Base-by-base conservation (phyloP, 768 basidiomycete species). In the Tephrocybe sp. region DNA sequence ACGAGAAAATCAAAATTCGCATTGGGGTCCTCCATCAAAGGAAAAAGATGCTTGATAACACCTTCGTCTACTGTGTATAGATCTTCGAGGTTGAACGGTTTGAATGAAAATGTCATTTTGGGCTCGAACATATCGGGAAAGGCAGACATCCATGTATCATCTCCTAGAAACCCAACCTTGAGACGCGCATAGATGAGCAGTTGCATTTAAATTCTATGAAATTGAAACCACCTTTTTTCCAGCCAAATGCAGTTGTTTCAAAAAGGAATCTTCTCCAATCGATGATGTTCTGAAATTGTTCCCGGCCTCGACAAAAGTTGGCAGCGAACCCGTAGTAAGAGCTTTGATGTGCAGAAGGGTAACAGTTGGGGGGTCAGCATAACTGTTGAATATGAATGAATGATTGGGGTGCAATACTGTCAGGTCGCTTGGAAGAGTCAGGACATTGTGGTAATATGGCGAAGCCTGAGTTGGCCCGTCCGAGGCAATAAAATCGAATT, bases 1-100 rank as follows among this genome's bases (percentile, higher is more conserved):
- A 99, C 79, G 16, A 95, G 72, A 52, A 98, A 80, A 66, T 94
- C 91, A 80, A 96, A 98, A 1, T 81, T 70, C 13, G 71, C 69
- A 0, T 71, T 66, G 14, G 62, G 51, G 34, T 78, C 68, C 46
- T 76, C 71, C 4, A 98, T 75, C 16, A 94, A 76, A 0, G 92
- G 92, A 57, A 95, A 84, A 4, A 98, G 73, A 60, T 98, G 85
- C 10, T 72, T 61, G 34, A 89, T 86, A 49, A 98, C 94, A 8
- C 96, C 96, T 46, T 87, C 75, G 61, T 99, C 97, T 42, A 98
- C 97, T 0, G 92, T 87, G 62, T 99, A 94, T 2, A 99, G 76
- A 65, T 98, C 97, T 66, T 98, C 97, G 53, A 99, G 96, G 66
- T 98, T 94, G 78, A 99, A 98, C 0, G 94, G 96, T 67, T 97